Conservation (phyloP, 1,284 basidiomycete species). For the Sporisorium graminicola region DNA sequence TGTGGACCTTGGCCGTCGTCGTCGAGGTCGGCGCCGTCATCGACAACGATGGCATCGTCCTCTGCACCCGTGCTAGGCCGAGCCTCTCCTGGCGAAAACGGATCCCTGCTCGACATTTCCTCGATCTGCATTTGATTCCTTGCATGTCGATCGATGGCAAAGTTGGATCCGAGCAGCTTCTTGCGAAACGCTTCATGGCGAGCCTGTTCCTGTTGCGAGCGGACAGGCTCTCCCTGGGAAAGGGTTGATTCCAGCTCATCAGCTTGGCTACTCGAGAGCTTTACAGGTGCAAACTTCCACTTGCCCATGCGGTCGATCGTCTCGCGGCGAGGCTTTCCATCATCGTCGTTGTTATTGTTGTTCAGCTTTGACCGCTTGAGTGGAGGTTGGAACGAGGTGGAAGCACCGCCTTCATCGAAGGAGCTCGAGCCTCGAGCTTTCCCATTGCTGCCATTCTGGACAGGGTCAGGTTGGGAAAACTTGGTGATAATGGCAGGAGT, state of each 20-base stretch:
- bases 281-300: constrained; percentile 27
- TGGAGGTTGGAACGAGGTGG: constrained; percentile 20
- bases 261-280: constrained; percentile 1
- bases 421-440: constrained; percentile 9
- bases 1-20: not conserved
- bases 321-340: constrained; percentile 31
- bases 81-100: constrained; percentile 10
- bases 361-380: constrained; percentile 21
- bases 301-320: constrained; percentile 41
- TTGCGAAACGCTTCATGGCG: constrained; percentile 31
- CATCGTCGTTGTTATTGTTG: not conserved
- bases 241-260: not conserved
- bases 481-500: constrained; percentile 9
- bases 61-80: not conserved
- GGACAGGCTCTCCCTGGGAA: constrained; percentile 8
- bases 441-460: constrained; percentile 3
- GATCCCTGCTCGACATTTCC: constrained; percentile 22
- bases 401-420: constrained; percentile 13
- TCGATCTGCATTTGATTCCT: constrained; percentile 40
- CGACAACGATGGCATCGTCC: constrained; percentile 8
- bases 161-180: constrained; percentile 39
- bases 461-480: constrained; percentile 41
- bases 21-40: constrained; percentile 16
- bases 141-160: constrained; percentile 38
- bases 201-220: constrained; percentile 9